These are phyloP conservation scores for Baorangia bicolor DNA, from an alignment of 768 basidiomycete genomes.

Conservation along the genomic window DNA sequence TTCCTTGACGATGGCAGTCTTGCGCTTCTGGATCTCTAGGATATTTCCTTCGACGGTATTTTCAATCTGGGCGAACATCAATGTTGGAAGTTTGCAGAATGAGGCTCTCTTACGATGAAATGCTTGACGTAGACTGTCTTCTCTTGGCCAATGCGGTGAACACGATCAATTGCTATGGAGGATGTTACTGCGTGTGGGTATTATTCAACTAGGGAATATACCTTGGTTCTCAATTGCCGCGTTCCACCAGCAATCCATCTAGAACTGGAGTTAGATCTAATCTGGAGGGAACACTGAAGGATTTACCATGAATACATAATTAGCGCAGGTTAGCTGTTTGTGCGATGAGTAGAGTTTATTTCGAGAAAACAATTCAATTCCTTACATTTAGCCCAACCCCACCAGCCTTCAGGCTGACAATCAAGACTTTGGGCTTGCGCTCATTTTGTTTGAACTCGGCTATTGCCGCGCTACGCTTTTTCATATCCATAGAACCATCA, in stretches of 20 bases:
- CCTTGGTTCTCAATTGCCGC: constrained; percentile 81
- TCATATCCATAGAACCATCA: constrained; percentile 91
- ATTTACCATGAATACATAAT: constrained; percentile 82
- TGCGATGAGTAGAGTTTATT: background rate
- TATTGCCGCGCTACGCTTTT: constrained; percentile 73
- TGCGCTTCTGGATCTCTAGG: constrained; percentile 78
- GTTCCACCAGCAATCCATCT: constrained; percentile 97
- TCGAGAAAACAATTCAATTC: constrained; percentile 1
- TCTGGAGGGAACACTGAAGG: background rate
- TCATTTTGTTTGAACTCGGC: constrained; percentile 72
- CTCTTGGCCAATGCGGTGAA: constrained; percentile 83
- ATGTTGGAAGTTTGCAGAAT: background rate
- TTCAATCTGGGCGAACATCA: constrained; percentile 45
- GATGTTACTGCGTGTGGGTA: constrained; percentile 4
- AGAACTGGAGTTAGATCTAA: constrained; percentile 4
- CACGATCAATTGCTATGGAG: constrained; percentile 76
- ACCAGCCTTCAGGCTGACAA: constrained; percentile 85
- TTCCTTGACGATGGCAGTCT: constrained; percentile 83
- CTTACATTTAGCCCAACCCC: constrained; percentile 87
- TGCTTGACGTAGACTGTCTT: constrained; percentile 82
- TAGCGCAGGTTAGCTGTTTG: constrained; percentile 68
- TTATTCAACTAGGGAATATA: constrained; percentile 17
- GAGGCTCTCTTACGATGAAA: constrained; percentile 60
- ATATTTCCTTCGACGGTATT: constrained; percentile 81
- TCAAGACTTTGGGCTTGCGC: constrained; percentile 69